phyloP scores from a whole-genome alignment of 352 stramenopile species.

The Phytophthora palmivora region DNA sequence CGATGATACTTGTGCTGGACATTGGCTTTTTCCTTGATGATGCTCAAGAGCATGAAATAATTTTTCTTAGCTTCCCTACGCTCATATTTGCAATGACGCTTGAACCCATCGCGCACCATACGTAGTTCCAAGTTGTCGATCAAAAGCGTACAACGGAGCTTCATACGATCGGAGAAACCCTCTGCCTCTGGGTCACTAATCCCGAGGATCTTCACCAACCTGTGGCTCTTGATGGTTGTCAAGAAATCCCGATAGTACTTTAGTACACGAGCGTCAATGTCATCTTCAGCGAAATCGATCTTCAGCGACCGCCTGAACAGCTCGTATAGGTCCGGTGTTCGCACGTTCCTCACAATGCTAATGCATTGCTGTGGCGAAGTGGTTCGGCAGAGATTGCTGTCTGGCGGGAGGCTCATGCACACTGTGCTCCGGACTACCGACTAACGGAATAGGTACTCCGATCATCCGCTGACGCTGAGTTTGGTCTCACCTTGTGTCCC shows the following conservation, averaged over 20 bases:
- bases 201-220: not conserved
- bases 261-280: not conserved
- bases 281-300: not conserved
- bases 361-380: too few species aligned
- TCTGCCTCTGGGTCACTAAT: not conserved
- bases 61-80: not conserved
- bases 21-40: not conserved
- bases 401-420: too few species aligned
- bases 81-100: not conserved
- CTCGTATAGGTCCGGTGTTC: not conserved
- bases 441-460: too few species aligned
- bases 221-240: not conserved
- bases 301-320: not conserved
- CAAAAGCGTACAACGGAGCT: not conserved
- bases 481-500: too few species aligned
- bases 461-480: too few species aligned
- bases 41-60: slow-evolving; percentile 1
- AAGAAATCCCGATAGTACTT: not conserved
- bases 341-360: not conserved
- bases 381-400: too few species aligned
- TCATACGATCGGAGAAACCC: not conserved
- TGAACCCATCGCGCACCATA: not conserved
- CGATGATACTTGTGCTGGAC: not conserved
- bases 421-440: too few species aligned
- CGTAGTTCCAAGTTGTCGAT: not conserved